A percentile compares a stretch with the other conserved stretches of the same genome.
Conservation (phyloP, 441 rosid genomes). For the Pelargonium australe region DNA sequence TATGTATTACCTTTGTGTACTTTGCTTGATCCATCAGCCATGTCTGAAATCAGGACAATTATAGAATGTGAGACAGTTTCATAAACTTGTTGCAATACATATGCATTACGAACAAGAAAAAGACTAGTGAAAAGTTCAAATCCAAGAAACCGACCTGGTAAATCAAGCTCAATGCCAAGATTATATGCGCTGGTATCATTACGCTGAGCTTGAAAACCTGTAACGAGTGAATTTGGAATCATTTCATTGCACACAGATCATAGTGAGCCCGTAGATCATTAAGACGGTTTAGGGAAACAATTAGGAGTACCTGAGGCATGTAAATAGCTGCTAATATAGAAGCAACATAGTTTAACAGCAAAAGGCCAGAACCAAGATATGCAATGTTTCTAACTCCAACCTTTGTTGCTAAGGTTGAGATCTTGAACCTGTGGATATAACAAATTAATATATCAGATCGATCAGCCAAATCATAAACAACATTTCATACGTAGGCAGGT, state of each 20-base stretch:
- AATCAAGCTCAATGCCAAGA: slow-evolving; percentile 59
- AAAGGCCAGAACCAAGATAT: slow-evolving; percentile 74
- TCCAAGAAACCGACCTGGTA: slow-evolving; percentile 56
- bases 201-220: slow-evolving; percentile 70
- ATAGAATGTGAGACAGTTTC: not conserved
- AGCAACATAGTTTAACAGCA: slow-evolving; percentile 68
- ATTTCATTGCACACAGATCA: slow-evolving; percentile 5
- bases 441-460: slow-evolving; percentile 6
- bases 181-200: slow-evolving; percentile 70
- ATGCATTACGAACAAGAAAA: too few species aligned
- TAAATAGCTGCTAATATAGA: slow-evolving; percentile 67
- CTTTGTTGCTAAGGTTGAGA: slow-evolving; percentile 81
- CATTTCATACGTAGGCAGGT: not conserved
- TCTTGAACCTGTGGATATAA: slow-evolving; percentile 51
- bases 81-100: not conserved
- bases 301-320: slow-evolving; percentile 65
- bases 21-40: slow-evolving; percentile 65
- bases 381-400: slow-evolving; percentile 90
- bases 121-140: not conserved
- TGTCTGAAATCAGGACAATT: slow-evolving; percentile 31
- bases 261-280: slow-evolving; percentile 1
- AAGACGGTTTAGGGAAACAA: slow-evolving; percentile 13
- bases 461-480: too few species aligned
- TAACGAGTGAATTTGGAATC: slow-evolving; percentile 19
- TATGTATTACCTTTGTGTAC: slow-evolving; percentile 58